Percentiles rank a stretch among this genome's conserved stretches.
Evolutionary conservation across 75 land plant genomes (phyloP).

Genomic region (Sequoiadendron giganteum): DNA sequence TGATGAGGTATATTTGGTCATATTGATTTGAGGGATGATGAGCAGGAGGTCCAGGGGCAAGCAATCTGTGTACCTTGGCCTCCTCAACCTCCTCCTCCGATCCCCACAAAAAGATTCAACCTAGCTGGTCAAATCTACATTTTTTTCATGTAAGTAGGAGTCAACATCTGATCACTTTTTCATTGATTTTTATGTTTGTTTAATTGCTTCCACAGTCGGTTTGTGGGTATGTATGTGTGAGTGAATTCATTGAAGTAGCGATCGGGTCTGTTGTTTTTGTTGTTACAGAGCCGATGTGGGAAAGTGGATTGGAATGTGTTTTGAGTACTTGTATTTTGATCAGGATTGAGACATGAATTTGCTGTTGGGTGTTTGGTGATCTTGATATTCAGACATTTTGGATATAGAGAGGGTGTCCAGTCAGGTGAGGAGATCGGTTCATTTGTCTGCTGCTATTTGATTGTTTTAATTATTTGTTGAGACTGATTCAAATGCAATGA

Average conservation of each 20-base stretch:
- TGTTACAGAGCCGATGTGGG: not conserved
- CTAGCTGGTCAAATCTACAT: not conserved
- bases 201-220: not conserved
- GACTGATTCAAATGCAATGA: not conserved
- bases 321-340: not conserved
- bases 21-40: not conserved
- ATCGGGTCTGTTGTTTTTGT: not conserved
- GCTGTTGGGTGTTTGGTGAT: not conserved
- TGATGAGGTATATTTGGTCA: not conserved
- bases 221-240: not conserved
- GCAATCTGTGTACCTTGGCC: not conserved
- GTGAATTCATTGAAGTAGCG: not conserved
- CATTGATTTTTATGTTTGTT: not conserved
- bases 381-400: not conserved
- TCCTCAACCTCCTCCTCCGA: not conserved
- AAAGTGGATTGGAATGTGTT: not conserved
- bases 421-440: not conserved
- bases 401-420: not conserved
- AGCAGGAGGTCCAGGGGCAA: not conserved
- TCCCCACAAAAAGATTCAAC: not conserved
- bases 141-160: not conserved
- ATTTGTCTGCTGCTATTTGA: not conserved
- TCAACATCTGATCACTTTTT: not conserved
- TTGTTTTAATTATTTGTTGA: not conserved
- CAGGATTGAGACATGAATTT: constrained; percentile 4